phyloP scores from a whole-genome alignment of 1,284 basidiomycete species.

The Trichosporon coremiiforme region DNA sequence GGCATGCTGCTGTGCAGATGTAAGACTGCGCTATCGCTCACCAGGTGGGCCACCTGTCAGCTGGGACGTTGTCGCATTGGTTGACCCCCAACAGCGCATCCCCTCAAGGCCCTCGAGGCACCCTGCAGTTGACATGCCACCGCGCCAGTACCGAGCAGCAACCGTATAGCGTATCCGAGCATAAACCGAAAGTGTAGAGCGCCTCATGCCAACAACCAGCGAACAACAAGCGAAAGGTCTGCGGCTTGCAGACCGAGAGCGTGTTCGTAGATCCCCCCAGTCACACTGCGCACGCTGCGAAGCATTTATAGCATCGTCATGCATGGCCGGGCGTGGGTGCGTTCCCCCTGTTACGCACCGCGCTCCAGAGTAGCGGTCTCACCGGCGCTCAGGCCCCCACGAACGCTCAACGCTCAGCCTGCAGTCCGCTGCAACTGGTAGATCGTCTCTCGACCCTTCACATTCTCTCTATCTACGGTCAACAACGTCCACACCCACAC shows the following conservation, averaged over 20 bases:
- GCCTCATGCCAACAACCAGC: not conserved
- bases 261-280: not conserved
- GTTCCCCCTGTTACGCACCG: not conserved
- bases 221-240: too few species aligned
- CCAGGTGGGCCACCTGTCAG: not conserved
- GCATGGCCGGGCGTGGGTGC: too few species aligned
- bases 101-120: not conserved
- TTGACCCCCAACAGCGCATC: too few species aligned
- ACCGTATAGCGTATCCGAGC: slow-evolving; percentile 1
- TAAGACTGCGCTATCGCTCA: not conserved
- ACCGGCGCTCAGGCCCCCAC: not conserved
- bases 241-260: not conserved
- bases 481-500: too few species aligned
- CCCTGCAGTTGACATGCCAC: not conserved
- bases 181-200: not conserved
- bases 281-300: not conserved
- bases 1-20: not conserved
- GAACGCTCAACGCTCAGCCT: too few species aligned
- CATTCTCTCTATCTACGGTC: too few species aligned
- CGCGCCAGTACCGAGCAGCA: not conserved
- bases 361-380: slow-evolving; percentile 1
- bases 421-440: too few species aligned
- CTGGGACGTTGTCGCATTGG: not conserved
- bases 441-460: too few species aligned
- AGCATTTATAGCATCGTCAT: not conserved